Percentiles rank a stretch among this genome's conserved stretches.
Evolutionary conservation across 2,329 filamentous ascomycete species (phyloP).

Genomic region (Xylaria sp.): DNA sequence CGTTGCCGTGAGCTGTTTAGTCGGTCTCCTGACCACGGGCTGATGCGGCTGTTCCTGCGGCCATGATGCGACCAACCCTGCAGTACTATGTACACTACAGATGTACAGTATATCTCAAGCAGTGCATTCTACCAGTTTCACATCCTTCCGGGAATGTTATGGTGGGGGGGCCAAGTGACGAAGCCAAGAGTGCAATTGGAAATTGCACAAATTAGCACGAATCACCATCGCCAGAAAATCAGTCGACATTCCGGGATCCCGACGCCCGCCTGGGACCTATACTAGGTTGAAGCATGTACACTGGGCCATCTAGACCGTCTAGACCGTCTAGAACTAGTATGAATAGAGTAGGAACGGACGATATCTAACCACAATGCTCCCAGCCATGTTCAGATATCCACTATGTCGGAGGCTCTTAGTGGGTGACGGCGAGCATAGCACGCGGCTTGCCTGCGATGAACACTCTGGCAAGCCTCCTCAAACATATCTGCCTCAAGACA

Average conservation of each 20-base stretch:
- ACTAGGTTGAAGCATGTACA: constrained; percentile 12
- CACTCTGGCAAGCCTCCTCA: neutral
- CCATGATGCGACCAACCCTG: constrained; percentile 44
- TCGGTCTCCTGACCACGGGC: constrained; percentile 44
- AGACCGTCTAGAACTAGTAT: constrained; percentile 6
- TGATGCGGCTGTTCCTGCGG: constrained; percentile 46
- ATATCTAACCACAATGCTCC: constrained; percentile 20
- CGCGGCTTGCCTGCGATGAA: neutral
- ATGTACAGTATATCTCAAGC: neutral
- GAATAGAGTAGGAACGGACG: constrained; percentile 10
- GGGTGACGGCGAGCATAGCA: constrained; percentile 11
- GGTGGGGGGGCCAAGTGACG: neutral
- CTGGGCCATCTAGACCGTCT: neutral
- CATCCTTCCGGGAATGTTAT: constrained; percentile 10
- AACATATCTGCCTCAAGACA: neutral
- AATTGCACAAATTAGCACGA: constrained; percentile 3
- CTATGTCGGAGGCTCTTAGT: neutral
- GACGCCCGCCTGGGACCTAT: neutral
- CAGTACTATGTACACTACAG: constrained; percentile 14
- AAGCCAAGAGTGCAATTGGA: neutral
- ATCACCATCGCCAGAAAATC: constrained; percentile 1
- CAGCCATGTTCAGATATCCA: constrained; percentile 21
- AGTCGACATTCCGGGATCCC: constrained; percentile 6
- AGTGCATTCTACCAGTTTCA: constrained; percentile 24
- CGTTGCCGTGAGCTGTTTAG: constrained; percentile 21